These are phyloP conservation scores for Agroathelia rolfsii DNA, from an alignment of 1,284 basidiomycete species.

Conservation along the genomic window DNA sequence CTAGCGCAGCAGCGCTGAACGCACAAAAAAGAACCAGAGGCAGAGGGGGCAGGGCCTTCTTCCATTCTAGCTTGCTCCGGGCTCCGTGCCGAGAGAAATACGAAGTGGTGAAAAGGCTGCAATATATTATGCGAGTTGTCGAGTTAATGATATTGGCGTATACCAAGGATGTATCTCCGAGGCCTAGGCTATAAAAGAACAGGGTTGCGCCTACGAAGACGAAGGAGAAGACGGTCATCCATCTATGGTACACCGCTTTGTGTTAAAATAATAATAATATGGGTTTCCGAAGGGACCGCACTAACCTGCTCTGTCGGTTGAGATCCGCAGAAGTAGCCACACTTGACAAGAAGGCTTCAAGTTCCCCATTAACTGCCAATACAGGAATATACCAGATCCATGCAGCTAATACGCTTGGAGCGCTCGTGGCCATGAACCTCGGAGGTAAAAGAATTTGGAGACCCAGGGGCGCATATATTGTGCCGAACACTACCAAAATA, in stretches of 20 bases:
- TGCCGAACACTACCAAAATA: constrained; percentile 65
- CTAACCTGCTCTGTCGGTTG: constrained; percentile 50
- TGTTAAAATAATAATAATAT: too few relatives aligned
- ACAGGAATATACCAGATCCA: constrained; percentile 85
- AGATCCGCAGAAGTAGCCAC: constrained; percentile 60
- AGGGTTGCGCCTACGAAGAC: constrained; percentile 49
- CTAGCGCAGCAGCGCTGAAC: too few relatives aligned
- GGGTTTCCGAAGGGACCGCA: constrained; percentile 11
- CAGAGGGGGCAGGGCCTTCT: constrained; percentile 23
- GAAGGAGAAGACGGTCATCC: constrained; percentile 61
- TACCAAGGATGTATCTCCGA: constrained; percentile 65
- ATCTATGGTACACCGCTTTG: constrained; percentile 23
- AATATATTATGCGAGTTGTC: constrained; percentile 46
- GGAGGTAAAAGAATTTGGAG: constrained; percentile 64
- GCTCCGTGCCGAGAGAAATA: constrained; percentile 25
- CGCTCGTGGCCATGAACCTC: constrained; percentile 64
- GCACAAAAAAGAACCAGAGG: too few relatives aligned
- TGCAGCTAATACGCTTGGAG: constrained; percentile 60
- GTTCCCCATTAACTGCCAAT: constrained; percentile 78
- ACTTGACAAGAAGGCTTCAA: constrained; percentile 84
- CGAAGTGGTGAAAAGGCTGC: constrained; percentile 23
- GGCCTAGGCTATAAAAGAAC: constrained; percentile 33
- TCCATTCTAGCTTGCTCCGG: constrained; percentile 16
- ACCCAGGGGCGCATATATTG: constrained; percentile 62
- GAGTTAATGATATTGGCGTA: constrained; percentile 68